These are phyloP conservation scores for Sordariomycetes sp. DNA, from an alignment of 2,329 filamentous ascomycete species.

Conservation along the genomic window DNA sequence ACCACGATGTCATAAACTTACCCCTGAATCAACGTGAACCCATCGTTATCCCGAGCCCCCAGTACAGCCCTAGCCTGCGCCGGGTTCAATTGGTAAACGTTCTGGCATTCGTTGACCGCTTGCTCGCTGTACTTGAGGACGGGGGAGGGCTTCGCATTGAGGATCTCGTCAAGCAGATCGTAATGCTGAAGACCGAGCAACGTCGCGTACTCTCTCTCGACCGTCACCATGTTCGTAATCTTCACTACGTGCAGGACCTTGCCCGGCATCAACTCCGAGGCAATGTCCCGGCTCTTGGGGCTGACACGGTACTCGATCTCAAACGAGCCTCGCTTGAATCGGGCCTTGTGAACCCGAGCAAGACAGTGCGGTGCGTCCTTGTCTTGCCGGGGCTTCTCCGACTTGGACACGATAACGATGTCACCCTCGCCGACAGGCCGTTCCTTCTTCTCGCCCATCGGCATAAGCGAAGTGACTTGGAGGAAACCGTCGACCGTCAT, in stretches of 20 bases:
- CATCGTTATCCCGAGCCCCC: conserved; percentile 88
- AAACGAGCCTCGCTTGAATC: conserved; percentile 65
- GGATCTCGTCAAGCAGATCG: conserved; percentile 85
- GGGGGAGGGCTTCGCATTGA: conserved; percentile 79
- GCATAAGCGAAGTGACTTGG: conserved; percentile 78
- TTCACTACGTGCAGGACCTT: conserved; percentile 62
- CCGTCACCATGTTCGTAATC: conserved; percentile 83
- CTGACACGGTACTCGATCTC: conserved; percentile 82
- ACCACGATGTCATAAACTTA: conserved; percentile 20
- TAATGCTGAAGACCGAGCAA: conserved; percentile 88
- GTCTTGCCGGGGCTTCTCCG: conserved; percentile 54
- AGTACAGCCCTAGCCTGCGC: conserved; percentile 87
- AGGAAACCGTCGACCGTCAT: conserved; percentile 87
- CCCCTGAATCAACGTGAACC: conserved; percentile 92
- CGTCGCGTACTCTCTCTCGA: conserved; percentile 91
- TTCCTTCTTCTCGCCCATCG: conserved; percentile 41
- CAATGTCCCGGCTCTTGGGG: conserved; percentile 47
- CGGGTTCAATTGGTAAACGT: conserved; percentile 71
- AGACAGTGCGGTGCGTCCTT: conserved; percentile 65
- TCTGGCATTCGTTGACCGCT: conserved; percentile 53
- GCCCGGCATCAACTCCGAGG: conserved; percentile 53
- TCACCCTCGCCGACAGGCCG: conserved; percentile 70
- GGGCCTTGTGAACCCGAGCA: conserved; percentile 68
- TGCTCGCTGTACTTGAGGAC: conserved; percentile 70
- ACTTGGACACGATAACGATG: conserved; percentile 72